phyloP scores from a whole-genome alignment of 2,329 filamentous ascomycete species.

The Cladosporium sp. region DNA sequence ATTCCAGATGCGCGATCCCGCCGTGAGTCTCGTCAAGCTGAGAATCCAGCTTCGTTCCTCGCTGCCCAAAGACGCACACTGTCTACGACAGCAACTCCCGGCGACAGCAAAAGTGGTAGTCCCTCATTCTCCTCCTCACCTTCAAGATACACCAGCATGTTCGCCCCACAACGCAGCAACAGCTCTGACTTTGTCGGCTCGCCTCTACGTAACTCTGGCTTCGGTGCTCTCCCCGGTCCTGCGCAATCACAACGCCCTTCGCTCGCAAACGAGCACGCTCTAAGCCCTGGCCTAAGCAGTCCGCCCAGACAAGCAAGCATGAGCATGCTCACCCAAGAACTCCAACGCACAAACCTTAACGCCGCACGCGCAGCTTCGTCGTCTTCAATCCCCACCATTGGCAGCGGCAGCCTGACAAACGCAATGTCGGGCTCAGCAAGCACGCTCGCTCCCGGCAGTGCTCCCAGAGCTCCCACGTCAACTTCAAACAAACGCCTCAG shows the following conservation, averaged over 20 bases:
- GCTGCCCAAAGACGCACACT: conserved; percentile 36
- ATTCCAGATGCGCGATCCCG: conserved; percentile 59
- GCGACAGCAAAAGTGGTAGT: conserved; percentile 45
- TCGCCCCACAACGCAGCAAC: conserved; percentile 32
- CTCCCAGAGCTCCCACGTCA: conserved; percentile 10
- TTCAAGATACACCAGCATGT: conserved; percentile 59
- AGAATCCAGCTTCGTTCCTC: conserved; percentile 33
- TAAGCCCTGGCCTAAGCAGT: conserved; percentile 40
- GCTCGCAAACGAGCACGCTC: conserved; percentile 3
- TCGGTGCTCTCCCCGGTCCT: conserved; percentile 38
- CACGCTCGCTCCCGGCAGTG: neutral
- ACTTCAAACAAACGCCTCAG: conserved; percentile 18
- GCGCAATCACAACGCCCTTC: conserved; percentile 19
- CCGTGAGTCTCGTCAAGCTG: conserved; percentile 55
- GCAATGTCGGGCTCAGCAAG: neutral
- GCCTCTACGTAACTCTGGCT: conserved; percentile 55
- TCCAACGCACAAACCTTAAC: conserved; percentile 36
- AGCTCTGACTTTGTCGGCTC: conserved; percentile 60
- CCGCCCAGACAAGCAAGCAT: conserved; percentile 55
- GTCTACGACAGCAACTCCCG: conserved; percentile 36
- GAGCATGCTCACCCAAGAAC: conserved; percentile 57
- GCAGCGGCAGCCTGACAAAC: conserved; percentile 19
- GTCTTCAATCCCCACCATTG: conserved; percentile 17
- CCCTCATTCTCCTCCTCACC: conserved; percentile 50
- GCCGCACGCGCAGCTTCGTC: conserved; percentile 24